Evolutionary conservation across 192 early-diverging fungal genomes (phyloP).

Genomic region (Coemansia sp.): DNA sequence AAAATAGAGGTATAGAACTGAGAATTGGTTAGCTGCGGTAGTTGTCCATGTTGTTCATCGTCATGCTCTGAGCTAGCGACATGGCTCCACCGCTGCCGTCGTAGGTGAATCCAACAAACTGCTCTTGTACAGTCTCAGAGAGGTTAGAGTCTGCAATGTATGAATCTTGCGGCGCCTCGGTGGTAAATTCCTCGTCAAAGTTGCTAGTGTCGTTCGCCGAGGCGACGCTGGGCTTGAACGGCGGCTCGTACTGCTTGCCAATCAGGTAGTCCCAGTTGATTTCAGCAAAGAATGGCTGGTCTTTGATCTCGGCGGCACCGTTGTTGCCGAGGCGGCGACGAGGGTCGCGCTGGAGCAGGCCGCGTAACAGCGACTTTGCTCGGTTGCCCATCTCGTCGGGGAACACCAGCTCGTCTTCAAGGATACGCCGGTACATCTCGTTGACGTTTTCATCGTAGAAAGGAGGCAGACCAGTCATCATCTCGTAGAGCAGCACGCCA

Average conservation of each 20-base stretch:
- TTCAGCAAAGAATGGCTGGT: conserved; percentile 90
- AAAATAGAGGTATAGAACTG: neutral
- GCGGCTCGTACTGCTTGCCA: conserved; percentile 88
- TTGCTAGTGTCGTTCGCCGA: conserved; percentile 94
- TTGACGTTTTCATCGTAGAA: conserved; percentile 95
- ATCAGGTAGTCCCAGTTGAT: conserved; percentile 91
- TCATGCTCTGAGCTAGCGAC: conserved; percentile 61
- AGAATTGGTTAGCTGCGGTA: conserved; percentile 32
- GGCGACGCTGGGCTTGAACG: conserved; percentile 89
- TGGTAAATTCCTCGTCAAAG: conserved; percentile 98
- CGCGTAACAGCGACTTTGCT: conserved; percentile 67
- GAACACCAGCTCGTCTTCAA: conserved; percentile 88
- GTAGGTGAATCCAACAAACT: conserved; percentile 96
- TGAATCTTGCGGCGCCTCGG: conserved; percentile 90
- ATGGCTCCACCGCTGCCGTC: conserved; percentile 76
- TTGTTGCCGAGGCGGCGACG: conserved; percentile 80
- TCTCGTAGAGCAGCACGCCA: conserved; percentile 88
- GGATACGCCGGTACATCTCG: conserved; percentile 94
- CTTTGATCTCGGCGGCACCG: conserved; percentile 90
- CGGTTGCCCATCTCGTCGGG: conserved; percentile 70
- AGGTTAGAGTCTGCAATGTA: conserved; percentile 79
- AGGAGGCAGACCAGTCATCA: conserved; percentile 87
- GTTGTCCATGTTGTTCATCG: conserved; percentile 54
- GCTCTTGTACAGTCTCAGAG: conserved; percentile 87
- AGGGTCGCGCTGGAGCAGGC: conserved; percentile 80